A percentile compares a stretch with the other conserved stretches of the same genome.
These are phyloP conservation scores for Schwanniomyces polymorphus DNA, from an alignment of 805 yeast genomes.

Conservation along the genomic window DNA sequence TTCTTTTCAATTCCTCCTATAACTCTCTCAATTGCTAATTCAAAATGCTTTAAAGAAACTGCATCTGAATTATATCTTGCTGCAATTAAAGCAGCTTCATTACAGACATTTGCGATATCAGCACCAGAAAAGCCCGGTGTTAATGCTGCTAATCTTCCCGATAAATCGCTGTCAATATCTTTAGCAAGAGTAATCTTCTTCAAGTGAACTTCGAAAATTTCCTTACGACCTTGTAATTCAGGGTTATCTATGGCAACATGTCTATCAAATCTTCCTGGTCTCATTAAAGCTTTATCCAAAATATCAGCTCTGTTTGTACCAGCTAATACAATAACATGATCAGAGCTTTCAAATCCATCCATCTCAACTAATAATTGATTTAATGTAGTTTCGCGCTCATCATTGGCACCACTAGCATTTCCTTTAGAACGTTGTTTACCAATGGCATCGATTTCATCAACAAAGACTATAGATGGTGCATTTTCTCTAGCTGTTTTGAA, in stretches of 20 bases:
- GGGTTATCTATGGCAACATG: slow-evolving; percentile 91
- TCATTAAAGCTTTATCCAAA: slow-evolving; percentile 84
- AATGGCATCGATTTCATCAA: slow-evolving; percentile 99
- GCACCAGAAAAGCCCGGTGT: slow-evolving; percentile 99
- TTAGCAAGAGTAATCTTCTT: slow-evolving; percentile 61
- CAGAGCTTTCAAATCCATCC: slow-evolving; percentile 93
- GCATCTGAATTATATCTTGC: slow-evolving; percentile 76
- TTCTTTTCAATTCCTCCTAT: slow-evolving; percentile 95
- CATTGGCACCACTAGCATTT: slow-evolving; percentile 78
- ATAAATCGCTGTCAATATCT: slow-evolving; percentile 49
- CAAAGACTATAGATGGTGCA: slow-evolving; percentile 95
- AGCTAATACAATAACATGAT: slow-evolving; percentile 94
- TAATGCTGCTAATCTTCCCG: slow-evolving; percentile 89
- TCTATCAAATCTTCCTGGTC: slow-evolving; percentile 98
- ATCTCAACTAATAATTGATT: slow-evolving; percentile 96
- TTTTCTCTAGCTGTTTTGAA: slow-evolving; percentile 88
- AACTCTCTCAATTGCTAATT: slow-evolving; percentile 94
- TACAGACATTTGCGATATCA: slow-evolving; percentile 94
- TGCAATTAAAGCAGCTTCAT: slow-evolving; percentile 96
- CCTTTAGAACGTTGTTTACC: slow-evolving; percentile 88
- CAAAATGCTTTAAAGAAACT: slow-evolving; percentile 81
- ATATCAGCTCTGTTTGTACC: slow-evolving; percentile 97
- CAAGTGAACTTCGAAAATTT: slow-evolving; percentile 86
- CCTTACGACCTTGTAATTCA: slow-evolving; percentile 92
- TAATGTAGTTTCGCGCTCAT: slow-evolving; percentile 94